These are phyloP conservation scores for Zymoseptoria passerinii DNA, from an alignment of 2,329 filamentous ascomycete genomes.

Conservation along the genomic window DNA sequence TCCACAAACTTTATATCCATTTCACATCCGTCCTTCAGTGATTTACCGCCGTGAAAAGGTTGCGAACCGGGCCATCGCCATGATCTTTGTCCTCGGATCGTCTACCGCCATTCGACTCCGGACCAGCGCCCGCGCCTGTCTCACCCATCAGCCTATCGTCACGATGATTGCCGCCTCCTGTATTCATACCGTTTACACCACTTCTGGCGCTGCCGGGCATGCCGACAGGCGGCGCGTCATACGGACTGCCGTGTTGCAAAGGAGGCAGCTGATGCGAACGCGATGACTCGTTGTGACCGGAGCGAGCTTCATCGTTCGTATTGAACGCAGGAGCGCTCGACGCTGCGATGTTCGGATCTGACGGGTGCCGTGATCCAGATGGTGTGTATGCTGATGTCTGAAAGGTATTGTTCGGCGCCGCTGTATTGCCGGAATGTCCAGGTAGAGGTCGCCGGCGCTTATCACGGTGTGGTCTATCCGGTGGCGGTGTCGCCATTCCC, in stretches of 20 bases:
- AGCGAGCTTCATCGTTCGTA: slow-evolving; percentile 1
- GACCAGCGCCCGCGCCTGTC: background rate
- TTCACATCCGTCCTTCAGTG: slow-evolving; percentile 1
- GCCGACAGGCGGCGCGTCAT: slow-evolving; percentile 12
- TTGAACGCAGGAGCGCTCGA: background rate
- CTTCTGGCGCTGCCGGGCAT: slow-evolving; percentile 9
- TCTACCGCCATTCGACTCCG: background rate
- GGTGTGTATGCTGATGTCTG: slow-evolving; percentile 8
- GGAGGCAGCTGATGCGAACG: slow-evolving; percentile 5
- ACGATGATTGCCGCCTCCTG: background rate
- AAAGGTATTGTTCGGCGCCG: slow-evolving; percentile 11
- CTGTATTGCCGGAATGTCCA: background rate
- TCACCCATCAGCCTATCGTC: slow-evolving; percentile 2
- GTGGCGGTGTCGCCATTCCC: slow-evolving; percentile 24
- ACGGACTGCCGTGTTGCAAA: slow-evolving; percentile 15
- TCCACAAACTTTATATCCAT: background rate
- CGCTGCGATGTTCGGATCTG: background rate
- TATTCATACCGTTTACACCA: slow-evolving; percentile 5
- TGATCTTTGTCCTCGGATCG: background rate
- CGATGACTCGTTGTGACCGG: slow-evolving; percentile 1
- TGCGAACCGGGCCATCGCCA: background rate
- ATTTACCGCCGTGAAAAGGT: slow-evolving; percentile 1
- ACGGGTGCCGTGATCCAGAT: background rate
- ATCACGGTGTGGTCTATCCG: slow-evolving; percentile 26
- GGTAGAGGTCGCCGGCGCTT: slow-evolving; percentile 17